Percentiles rank a stretch among this genome's conserved stretches.
Evolutionary conservation across 495 filamentous ascomycete genomes (phyloP).

Genomic region (Terfezia boudieri): DNA sequence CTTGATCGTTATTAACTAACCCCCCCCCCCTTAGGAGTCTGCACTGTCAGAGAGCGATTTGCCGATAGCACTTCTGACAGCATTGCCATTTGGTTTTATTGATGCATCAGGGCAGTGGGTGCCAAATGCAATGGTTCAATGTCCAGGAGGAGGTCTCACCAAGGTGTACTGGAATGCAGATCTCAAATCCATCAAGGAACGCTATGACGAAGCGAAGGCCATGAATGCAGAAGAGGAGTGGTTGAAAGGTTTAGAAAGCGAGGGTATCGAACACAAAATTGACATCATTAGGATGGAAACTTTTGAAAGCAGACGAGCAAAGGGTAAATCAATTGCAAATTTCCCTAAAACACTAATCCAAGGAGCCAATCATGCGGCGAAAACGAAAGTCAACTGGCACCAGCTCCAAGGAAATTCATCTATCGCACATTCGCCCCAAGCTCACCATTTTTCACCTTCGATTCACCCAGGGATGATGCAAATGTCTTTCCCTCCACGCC

Average conservation of each 20-base stretch:
- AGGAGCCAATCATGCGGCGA: too few relatives aligned
- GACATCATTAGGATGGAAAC: conserved; percentile 48
- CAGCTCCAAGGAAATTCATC: too few relatives aligned
- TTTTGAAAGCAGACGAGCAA: conserved; percentile 27
- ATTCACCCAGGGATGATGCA: too few relatives aligned
- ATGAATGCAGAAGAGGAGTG: conserved; percentile 47
- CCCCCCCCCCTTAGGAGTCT: background rate
- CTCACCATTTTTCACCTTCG: too few relatives aligned
- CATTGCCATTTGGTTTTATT: conserved; percentile 41
- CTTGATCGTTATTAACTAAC: background rate
- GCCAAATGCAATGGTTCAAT: conserved; percentile 28
- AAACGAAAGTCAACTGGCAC: too few relatives aligned
- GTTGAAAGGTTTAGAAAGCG: conserved; percentile 42
- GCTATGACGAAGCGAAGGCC: conserved; percentile 34
- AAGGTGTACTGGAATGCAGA: conserved; percentile 41
- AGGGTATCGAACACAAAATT: conserved; percentile 32
- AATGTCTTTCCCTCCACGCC: too few relatives aligned
- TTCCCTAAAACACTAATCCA: background rate
- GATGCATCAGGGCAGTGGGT: conserved; percentile 35
- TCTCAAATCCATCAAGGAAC: conserved; percentile 29
- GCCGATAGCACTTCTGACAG: conserved; percentile 34
- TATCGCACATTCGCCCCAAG: too few relatives aligned
- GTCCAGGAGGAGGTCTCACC: conserved; percentile 28
- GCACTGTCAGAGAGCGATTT: conserved; percentile 1
- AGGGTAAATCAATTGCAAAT: background rate